phyloP scores from a whole-genome alignment of 441 rosid genomes.

The Pelargonium citronellum region DNA sequence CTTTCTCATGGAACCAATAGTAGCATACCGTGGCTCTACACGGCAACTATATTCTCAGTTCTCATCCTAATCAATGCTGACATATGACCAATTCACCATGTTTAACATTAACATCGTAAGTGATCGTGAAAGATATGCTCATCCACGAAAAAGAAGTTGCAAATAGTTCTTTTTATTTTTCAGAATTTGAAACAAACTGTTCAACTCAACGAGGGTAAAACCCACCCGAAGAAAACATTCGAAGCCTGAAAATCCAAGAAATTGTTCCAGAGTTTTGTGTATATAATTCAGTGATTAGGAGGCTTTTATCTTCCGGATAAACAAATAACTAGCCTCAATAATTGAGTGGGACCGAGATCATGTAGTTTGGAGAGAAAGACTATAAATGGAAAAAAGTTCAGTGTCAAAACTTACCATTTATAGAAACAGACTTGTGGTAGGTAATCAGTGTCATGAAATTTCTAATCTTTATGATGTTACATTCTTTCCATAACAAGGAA shows the following conservation, averaged over 20 bases:
- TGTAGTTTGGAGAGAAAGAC: conserved; percentile 8
- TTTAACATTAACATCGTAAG: neutral
- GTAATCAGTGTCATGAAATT: conserved; percentile 11
- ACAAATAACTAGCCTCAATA: neutral
- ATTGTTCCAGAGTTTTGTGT: neutral
- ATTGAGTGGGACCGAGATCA: neutral
- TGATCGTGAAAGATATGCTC: neutral
- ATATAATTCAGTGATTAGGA: neutral
- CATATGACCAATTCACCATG: neutral
- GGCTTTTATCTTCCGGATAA: neutral
- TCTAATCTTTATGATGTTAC: neutral
- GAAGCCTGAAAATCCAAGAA: neutral
- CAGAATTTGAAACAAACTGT: neutral
- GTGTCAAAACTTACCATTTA: conserved; percentile 1
- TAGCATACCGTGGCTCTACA: neutral
- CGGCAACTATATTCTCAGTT: conserved; percentile 1
- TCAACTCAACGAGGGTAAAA: neutral
- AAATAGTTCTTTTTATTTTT: neutral
- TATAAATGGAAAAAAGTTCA: neutral
- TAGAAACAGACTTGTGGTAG: neutral
- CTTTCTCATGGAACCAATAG: conserved; percentile 4
- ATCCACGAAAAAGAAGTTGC: neutral
- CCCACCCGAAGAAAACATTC: neutral
- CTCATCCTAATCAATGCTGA: conserved; percentile 1
- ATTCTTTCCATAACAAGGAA: neutral